phyloP scores from a whole-genome alignment of 257 asterid genomes.

The Henckelia pumila region DNA sequence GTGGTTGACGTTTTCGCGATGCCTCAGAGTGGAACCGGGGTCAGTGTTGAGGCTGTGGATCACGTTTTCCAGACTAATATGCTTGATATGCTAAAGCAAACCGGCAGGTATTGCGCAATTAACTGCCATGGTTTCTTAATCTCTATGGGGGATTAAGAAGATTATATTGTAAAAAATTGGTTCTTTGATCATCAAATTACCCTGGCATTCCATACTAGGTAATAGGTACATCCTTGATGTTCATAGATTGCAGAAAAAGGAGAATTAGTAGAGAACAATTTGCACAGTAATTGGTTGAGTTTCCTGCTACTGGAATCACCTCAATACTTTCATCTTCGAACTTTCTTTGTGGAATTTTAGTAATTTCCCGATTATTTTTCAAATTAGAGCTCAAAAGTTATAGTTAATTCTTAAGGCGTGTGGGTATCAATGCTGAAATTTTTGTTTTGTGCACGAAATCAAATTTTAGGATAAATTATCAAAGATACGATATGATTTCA shows the following conservation, averaged over 20 bases:
- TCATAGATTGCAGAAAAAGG: neutral
- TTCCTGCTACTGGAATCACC: neutral
- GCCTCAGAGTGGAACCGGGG: constrained; percentile 99
- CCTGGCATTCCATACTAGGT: neutral
- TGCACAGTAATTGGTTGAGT: neutral
- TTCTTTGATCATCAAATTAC: neutral
- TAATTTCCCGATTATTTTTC: neutral
- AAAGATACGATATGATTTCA: no score
- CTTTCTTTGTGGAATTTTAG: neutral
- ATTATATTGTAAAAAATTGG: neutral
- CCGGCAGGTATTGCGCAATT: constrained; percentile 58
- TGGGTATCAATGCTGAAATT: neutral
- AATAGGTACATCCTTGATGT: neutral
- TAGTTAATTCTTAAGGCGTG: neutral
- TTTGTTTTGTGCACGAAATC: neutral
- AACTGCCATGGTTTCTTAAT: neutral
- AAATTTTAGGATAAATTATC: no score
- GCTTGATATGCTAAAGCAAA: constrained; percentile 99
- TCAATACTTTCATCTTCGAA: neutral
- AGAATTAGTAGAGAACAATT: neutral
- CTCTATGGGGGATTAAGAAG: neutral
- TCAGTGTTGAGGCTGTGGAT: constrained; percentile 97
- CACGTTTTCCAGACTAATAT: constrained; percentile 95
- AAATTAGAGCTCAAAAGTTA: constrained; percentile 3
- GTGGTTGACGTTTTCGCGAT: constrained; percentile 96